Evolutionary conservation across 768 basidiomycete species (phyloP).

Genomic region (Boletus reticuloceps): DNA sequence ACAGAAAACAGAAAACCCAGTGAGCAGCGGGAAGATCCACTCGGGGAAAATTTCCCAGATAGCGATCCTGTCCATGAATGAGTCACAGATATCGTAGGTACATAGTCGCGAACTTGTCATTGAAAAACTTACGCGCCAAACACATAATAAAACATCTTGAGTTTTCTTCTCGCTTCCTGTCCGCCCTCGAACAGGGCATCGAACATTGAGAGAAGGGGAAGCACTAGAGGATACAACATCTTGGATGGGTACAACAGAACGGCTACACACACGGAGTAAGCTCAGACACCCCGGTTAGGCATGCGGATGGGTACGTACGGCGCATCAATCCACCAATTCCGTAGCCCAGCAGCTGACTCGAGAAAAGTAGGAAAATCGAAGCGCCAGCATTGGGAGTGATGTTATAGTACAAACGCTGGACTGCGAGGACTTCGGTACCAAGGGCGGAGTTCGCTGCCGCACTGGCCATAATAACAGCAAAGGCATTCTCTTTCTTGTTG

Average conservation of each 20-base stretch:
- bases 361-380: slow-evolving; percentile 45
- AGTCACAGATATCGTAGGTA: not conserved
- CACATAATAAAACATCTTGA: slow-evolving; percentile 29
- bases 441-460: slow-evolving; percentile 55
- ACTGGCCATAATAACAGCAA: slow-evolving; percentile 55
- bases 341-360: slow-evolving; percentile 42
- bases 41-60: slow-evolving; percentile 25
- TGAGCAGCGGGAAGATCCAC: slow-evolving; percentile 54
- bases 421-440: slow-evolving; percentile 53
- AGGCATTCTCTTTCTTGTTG: slow-evolving; percentile 60
- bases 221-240: slow-evolving; percentile 40
- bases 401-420: slow-evolving; percentile 53
- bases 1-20: slow-evolving; percentile 63
- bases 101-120: slow-evolving; percentile 3
- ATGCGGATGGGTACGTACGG: slow-evolving; percentile 26
- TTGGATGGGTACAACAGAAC: slow-evolving; percentile 42
- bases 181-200: slow-evolving; percentile 42
- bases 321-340: slow-evolving; percentile 55
- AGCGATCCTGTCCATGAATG: slow-evolving; percentile 33
- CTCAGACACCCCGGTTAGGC: not conserved
- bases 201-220: slow-evolving; percentile 24
- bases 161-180: slow-evolving; percentile 36
- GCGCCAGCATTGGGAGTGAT: slow-evolving; percentile 46
- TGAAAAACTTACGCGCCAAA: slow-evolving; percentile 27
- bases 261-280: slow-evolving; percentile 3